A percentile compares a stretch with the other conserved stretches of the same genome.
These are phyloP conservation scores for Ocimum tenuiflorum DNA, from an alignment of 257 asterid genomes.

Conservation along the genomic window DNA sequence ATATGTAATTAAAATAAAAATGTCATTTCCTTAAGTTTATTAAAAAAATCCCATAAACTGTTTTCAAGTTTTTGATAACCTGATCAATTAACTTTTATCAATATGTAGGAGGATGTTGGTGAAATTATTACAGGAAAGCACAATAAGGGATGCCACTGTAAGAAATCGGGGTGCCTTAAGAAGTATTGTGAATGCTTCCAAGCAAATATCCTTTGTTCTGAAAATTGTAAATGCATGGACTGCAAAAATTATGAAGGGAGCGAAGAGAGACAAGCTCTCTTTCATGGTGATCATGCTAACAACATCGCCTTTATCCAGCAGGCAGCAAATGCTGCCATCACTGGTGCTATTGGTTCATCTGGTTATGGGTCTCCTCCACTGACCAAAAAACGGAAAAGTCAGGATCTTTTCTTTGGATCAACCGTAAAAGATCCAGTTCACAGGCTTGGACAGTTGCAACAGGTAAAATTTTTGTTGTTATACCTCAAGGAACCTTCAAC, in stretches of 20 bases:
- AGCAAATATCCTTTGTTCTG: too few species aligned
- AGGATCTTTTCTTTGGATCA: constrained; percentile 56
- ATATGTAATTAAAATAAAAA: not conserved
- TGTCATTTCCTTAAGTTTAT: not conserved
- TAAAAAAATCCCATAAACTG: not conserved
- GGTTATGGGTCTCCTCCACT: constrained; percentile 83
- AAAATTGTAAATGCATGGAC: too few species aligned
- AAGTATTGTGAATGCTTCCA: constrained; percentile 95
- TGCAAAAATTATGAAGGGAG: too few species aligned
- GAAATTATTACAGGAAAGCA: constrained; percentile 47
- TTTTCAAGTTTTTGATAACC: constrained; percentile 8
- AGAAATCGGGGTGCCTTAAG: constrained; percentile 90
- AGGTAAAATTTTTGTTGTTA: constrained; percentile 35
- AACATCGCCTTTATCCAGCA: constrained; percentile 63
- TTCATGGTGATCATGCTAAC: constrained; percentile 71
- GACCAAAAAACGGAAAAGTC: constrained; percentile 64
- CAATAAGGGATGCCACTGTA: too few species aligned
- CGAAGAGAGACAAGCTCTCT: constrained; percentile 86
- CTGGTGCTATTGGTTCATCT: constrained; percentile 84
- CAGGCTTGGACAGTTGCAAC: constrained; percentile 53
- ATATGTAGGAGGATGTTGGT: constrained; percentile 55
- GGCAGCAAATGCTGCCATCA: constrained; percentile 93
- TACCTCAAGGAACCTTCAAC: constrained; percentile 1
- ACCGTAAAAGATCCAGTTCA: constrained; percentile 39
- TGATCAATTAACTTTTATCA: not conserved